Percentiles rank a stretch among this genome's conserved stretches.
Conservation (phyloP, 768 basidiomycete species). For the Fibroporia radiculosa region DNA sequence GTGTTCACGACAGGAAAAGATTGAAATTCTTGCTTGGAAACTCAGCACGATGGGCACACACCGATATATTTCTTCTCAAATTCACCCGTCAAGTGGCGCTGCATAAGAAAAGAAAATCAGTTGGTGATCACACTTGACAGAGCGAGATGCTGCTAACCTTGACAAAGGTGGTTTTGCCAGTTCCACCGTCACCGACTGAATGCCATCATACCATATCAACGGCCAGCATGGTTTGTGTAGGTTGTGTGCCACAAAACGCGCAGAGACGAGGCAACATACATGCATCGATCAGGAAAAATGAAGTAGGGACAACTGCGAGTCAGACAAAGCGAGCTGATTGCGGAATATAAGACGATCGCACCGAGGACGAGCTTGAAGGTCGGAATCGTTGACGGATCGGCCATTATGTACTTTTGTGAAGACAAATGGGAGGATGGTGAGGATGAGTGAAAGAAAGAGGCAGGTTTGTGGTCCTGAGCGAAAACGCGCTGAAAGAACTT, state of each 20-base stretch:
- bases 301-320: slow-evolving; percentile 19
- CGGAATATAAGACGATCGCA: slow-evolving; percentile 32
- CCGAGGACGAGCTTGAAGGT: slow-evolving; percentile 99
- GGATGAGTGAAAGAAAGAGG: slow-evolving; percentile 14
- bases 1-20: slow-evolving; percentile 5
- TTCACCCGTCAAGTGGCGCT: slow-evolving; percentile 99
- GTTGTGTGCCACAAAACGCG: no score
- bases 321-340: slow-evolving; percentile 11
- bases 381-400: slow-evolving; percentile 45
- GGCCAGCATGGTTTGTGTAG: slow-evolving; percentile 12
- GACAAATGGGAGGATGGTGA: slow-evolving; percentile 32
- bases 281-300: slow-evolving; percentile 47
- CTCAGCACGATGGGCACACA: slow-evolving; percentile 30
- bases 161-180: slow-evolving; percentile 97
- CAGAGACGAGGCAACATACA: slow-evolving; percentile 11
- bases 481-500: slow-evolving; percentile 16
- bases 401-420: slow-evolving; percentile 30
- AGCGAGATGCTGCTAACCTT: slow-evolving; percentile 49
- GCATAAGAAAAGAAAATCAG: slow-evolving; percentile 39
- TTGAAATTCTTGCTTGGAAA: not conserved
- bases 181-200: slow-evolving; percentile 91
- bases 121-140: slow-evolving; percentile 22
- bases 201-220: slow-evolving; percentile 11
- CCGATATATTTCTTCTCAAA: slow-evolving; percentile 99
- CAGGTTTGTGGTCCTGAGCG: slow-evolving; percentile 12